Evolutionary conservation across 257 asterid genomes (phyloP), one percentile per base, ranked within the genome.

Genomic region (Penstemon davidsonii): DNA sequence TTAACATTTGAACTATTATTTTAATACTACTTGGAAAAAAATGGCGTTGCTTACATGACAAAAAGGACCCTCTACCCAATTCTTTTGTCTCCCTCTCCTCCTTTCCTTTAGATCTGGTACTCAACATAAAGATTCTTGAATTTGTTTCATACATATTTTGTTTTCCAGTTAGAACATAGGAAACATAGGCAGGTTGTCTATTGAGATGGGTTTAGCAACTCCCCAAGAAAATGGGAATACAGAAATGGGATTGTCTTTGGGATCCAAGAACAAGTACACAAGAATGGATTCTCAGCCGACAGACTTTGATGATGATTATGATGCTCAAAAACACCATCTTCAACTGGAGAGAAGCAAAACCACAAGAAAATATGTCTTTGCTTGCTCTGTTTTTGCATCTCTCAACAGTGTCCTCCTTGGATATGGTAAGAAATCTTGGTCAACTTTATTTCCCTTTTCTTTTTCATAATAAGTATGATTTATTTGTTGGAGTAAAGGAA

Each of bases 351-450:
- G 74, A 65, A 84, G 73, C 64, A 85, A 62, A 47, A 83, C 72
- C 36, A 86, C 95, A 0, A 76, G 88, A 78, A 93, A 84, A 69
- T 93, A 85, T 75, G 97, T 92, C 25, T 77, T 82, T 76, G 97
- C 97, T 75, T 92, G 98, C 59, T 95, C 98, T 77, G 90, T 90
- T 63, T 93, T 93, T 73, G 98, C 98, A 43, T 93, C 97, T 62
- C 95, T 93, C 57, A 93, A 90, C 73, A 86, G 82, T 73, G 97
- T 88, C 57, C 97, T 93, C 58, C 95, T 93, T 72, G 98, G 98
- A 43, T 93, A 93, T 73, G 98, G 98, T 84, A 82, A 73, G 3
- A 50, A 6, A 41, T 9, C 13, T 13, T 62, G 7, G 52, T 9
- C 40, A 8, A 18, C 66, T 5, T 42, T 40, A 4, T 15, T 61